Conservation (phyloP, 306 rosid genomes). For the Prunus salicina region DNA sequence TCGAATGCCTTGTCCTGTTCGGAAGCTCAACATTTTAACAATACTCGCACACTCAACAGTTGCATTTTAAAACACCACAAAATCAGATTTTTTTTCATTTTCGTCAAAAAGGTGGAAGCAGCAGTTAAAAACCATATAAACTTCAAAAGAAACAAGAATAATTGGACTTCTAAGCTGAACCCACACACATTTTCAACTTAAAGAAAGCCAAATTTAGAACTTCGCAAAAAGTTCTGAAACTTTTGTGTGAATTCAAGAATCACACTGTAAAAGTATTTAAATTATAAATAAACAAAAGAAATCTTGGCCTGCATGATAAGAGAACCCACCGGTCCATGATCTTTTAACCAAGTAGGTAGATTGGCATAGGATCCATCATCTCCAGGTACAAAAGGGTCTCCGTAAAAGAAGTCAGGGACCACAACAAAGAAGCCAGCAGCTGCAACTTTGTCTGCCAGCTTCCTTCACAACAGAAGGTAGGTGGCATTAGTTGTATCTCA, state of each 20-base stretch:
- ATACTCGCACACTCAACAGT: background rate
- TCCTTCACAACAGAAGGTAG: conserved; percentile 34
- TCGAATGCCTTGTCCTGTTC: conserved; percentile 50
- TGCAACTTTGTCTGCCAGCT: conserved; percentile 58
- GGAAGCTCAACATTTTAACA: background rate
- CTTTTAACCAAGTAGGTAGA: conserved; percentile 29
- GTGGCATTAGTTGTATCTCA: background rate
- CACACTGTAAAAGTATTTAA: background rate
- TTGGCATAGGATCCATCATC: conserved; percentile 23
- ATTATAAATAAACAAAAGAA: background rate
- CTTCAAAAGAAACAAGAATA: background rate
- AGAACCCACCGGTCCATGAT: conserved; percentile 46
- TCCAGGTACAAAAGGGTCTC: conserved; percentile 44
- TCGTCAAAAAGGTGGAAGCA: background rate
- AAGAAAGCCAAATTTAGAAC: background rate
- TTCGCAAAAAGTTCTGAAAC: background rate
- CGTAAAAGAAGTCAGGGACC: conserved; percentile 59
- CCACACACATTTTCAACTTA: conserved; percentile 3
- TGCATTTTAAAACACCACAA: background rate
- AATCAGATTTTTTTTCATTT: background rate
- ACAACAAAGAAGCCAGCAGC: conserved; percentile 51
- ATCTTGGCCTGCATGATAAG: background rate
- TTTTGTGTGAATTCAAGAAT: background rate
- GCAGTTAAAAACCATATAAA: background rate
- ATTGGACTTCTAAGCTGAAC: background rate